These are phyloP conservation scores for Mollisiaceae sp. DNA, from an alignment of 2,329 filamentous ascomycete species.

Conservation along the genomic window DNA sequence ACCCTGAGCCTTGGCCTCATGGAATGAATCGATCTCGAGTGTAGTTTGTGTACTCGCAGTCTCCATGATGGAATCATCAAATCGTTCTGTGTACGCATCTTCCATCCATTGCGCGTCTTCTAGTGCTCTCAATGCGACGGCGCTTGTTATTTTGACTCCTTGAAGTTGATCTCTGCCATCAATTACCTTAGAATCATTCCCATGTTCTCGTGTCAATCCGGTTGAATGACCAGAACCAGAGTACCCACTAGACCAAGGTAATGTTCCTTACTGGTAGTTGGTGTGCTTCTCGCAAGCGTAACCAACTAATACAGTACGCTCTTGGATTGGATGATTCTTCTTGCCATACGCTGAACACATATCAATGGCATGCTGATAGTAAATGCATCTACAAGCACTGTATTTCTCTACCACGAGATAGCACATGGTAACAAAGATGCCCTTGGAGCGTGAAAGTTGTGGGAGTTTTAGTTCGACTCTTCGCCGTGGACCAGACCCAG, in stretches of 20 bases:
- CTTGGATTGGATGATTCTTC: slow-evolving; percentile 65
- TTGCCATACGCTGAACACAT: slow-evolving; percentile 68
- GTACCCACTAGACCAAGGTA: slow-evolving; percentile 35
- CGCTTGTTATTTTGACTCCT: slow-evolving; percentile 14
- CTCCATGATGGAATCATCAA: slow-evolving; percentile 11
- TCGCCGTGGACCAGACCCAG: no score
- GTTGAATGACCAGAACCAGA: slow-evolving; percentile 44
- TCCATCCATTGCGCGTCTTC: slow-evolving; percentile 5
- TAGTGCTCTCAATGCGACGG: slow-evolving; percentile 7
- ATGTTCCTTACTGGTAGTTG: slow-evolving; percentile 28
- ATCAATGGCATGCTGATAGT: slow-evolving; percentile 71
- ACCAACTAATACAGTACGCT: slow-evolving; percentile 71
- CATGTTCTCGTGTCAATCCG: slow-evolving; percentile 24
- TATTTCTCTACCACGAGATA: slow-evolving; percentile 73
- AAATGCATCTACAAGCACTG: slow-evolving; percentile 72
- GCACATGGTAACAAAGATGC: slow-evolving; percentile 58
- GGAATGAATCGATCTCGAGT: background rate
- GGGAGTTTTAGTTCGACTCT: background rate
- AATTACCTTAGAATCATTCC: background rate
- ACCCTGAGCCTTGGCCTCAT: slow-evolving; percentile 3
- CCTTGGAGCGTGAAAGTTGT: background rate
- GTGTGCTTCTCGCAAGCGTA: slow-evolving; percentile 64
- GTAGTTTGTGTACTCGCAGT: slow-evolving; percentile 15
- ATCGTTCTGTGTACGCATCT: slow-evolving; percentile 6
- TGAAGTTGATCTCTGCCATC: background rate